Evolutionary conservation across 805 yeast species (phyloP), one percentile per base, ranked within the genome.

Genomic region (Kodamaea kakaduensis): DNA sequence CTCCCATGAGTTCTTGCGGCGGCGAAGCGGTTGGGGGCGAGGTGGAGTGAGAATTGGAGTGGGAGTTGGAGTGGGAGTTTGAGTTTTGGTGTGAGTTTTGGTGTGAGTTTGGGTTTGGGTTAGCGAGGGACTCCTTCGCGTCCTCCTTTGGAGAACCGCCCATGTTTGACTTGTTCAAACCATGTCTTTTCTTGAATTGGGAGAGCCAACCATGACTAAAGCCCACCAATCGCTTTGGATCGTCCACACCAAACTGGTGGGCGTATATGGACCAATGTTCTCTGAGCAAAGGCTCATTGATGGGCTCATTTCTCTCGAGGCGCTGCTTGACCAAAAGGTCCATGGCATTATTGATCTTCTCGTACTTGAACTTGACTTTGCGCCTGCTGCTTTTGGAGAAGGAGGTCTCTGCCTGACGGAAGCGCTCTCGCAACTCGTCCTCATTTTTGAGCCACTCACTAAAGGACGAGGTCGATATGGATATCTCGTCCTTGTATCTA

Each of bases 131-230:
- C n/a, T n/a, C n/a, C n/a, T n/a, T n/a, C n/a, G n/a, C n/a, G n/a
- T n/a, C n/a, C n/a, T n/a, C n/a, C n/a, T n/a, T 14, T 13, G 25
- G 12, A 21, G 17, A 28, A 24, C 50, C 54, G 32, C 52, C 47
- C 61, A 55, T 53, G 34, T 60, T 43, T 28, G 57, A 50, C 42
- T 54, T 59, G 42, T 61, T 60, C 26, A 73, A 52, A 1, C 74
- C 78, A 46, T 77, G 80, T 32, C 81, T 56, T 44, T 73, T 76
- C 51, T 77, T 77, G 54, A 77, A 77, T 46, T 73, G 79, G 9
- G 74, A 61, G 27, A 77, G 54, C 83, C 83, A 77, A 6, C 84
- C 84, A 50, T 77, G 81, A 44, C 78, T 71, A 43, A 75, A 77
- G 10, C 69, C 64, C 17, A 64, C 67, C 37, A 72, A 51, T 36